Percentiles rank a stretch among this genome's conserved stretches.
Evolutionary conservation across 352 stramenopile genomes (phyloP).

Genomic region (Pythium periplocum): DNA sequence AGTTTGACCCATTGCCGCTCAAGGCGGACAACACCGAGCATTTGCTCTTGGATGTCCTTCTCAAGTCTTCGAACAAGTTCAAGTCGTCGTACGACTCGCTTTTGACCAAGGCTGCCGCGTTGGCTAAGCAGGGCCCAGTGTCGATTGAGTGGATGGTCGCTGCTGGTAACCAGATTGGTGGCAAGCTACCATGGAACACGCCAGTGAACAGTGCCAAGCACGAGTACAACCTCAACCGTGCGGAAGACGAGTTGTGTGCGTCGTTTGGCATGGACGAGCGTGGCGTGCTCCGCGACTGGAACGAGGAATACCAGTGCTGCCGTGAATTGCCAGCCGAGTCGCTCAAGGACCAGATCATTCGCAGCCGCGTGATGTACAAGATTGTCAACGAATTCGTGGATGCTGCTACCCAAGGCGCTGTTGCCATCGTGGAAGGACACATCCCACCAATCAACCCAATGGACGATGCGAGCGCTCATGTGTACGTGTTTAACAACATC

Average conservation of each 20-base stretch:
- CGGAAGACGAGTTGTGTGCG: conserved; percentile 87
- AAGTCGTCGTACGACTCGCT: conserved; percentile 62
- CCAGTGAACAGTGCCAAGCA: conserved; percentile 37
- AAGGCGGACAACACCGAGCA: conserved; percentile 40
- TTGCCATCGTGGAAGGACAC: conserved; percentile 93
- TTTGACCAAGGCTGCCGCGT: conserved; percentile 66
- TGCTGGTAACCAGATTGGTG: conserved; percentile 62
- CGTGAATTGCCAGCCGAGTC: conserved; percentile 71
- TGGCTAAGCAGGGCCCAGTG: conserved; percentile 68
- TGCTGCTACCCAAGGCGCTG: conserved; percentile 78
- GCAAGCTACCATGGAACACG: conserved; percentile 81
- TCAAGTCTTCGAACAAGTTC: conserved; percentile 67
- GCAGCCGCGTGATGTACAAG: conserved; percentile 93
- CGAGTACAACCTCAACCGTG: conserved; percentile 75
- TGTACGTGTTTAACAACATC: conserved; percentile 98
- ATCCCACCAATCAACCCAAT: conserved; percentile 96
- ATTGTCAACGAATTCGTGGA: conserved; percentile 95
- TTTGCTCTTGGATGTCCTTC: conserved; percentile 80
- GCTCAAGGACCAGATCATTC: conserved; percentile 89
- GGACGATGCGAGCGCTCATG: conserved; percentile 88
- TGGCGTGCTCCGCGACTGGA: conserved; percentile 94
- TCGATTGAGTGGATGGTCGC: conserved; percentile 87
- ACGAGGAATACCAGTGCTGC: conserved; percentile 95
- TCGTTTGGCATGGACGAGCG: conserved; percentile 91
- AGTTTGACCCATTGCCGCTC: conserved; percentile 81